Percentiles rank a stretch among this genome's conserved stretches.
Conservation (phyloP, 768 basidiomycete species). For the Russula dissimulans region DNA sequence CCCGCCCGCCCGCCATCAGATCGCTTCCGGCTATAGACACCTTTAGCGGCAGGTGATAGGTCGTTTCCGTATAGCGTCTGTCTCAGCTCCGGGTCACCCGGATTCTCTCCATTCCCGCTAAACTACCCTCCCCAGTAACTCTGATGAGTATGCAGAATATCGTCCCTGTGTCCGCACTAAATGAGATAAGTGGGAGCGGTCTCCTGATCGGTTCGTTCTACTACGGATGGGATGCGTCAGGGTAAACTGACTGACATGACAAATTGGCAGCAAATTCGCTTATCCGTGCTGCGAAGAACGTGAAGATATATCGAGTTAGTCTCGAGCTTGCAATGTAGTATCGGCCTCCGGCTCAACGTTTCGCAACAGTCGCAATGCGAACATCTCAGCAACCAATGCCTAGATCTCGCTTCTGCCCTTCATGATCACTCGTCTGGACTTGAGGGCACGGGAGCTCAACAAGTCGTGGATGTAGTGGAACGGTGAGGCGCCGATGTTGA, state of each 20-base stretch:
- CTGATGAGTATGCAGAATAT: constrained; percentile 7
- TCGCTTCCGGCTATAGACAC: too few relatives aligned
- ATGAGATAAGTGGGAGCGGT: background rate
- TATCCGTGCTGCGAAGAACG: constrained; percentile 6
- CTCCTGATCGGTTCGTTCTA: constrained; percentile 7
- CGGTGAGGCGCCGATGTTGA: background rate
- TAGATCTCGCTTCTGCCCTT: constrained; percentile 5
- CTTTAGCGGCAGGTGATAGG: background rate
- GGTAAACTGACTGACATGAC: background rate
- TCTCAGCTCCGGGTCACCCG: background rate
- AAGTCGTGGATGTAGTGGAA: constrained; percentile 18
- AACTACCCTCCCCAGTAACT: background rate
- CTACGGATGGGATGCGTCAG: too few relatives aligned
- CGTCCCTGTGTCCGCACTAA: background rate
- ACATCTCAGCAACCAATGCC: constrained; percentile 12
- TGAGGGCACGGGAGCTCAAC: constrained; percentile 13
- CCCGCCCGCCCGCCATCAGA: background rate
- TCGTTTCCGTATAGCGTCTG: background rate
- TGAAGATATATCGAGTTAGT: constrained; percentile 15
- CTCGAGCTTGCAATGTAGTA: background rate
- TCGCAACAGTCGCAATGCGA: constrained; percentile 10
- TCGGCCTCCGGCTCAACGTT: background rate
- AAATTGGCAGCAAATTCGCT: background rate
- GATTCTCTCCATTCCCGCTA: background rate
- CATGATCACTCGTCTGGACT: constrained; percentile 10